Base-by-base conservation (phyloP, 2,329 filamentous ascomycete species). In the Aspergillus fischeri region DNA sequence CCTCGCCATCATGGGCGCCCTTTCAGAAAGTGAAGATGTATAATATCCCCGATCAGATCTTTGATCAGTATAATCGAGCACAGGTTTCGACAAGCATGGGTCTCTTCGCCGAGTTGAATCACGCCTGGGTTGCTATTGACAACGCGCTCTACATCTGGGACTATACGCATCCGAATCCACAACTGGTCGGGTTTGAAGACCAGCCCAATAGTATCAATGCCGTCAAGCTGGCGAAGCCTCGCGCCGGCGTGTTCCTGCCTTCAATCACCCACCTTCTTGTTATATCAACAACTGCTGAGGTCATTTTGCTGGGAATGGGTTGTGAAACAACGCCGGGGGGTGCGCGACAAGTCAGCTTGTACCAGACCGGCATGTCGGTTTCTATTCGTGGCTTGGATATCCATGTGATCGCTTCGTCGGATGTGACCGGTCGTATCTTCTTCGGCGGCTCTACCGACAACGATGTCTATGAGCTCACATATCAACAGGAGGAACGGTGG, bases 131-230 rank as follows among this genome's bases (percentile, higher is more conserved):
- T 55, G 86, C 90, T 25, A 94, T 99, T 71, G 94, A 99, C 77
- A 97, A 96, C 77, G 90, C 91, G 60, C 81, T 99, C 48, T 99
- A 97, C 72, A 81, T 99, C 17, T 99, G 95, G 95, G 93, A 99
- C 75, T 99, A 97, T 73, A 96, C 92, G 6, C 85, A 91, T 71
- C 86, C 90, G n/a, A 91, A 93, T 65, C 91, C 93, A 4, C 90
- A 96, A 71, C 81, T 97, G 45, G 89, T 96, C 63, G 93, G 93
- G 20, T 97, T 90, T 68, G 93, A 97, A 72, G 92, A 96, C 65
- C 89, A 93, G 73, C 81, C 86, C 6, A 87, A 95, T 71, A 91
- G 86, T 63, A 97, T 99, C 67, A 92, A 91, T 45, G 86, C 90
- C n/a, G 90, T 99, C 47, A 92, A 91, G 65, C 83, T 99, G 49